These are phyloP conservation scores for Chalciporus sphaerocephalus DNA, from an alignment of 768 basidiomycete species.

Conservation along the genomic window DNA sequence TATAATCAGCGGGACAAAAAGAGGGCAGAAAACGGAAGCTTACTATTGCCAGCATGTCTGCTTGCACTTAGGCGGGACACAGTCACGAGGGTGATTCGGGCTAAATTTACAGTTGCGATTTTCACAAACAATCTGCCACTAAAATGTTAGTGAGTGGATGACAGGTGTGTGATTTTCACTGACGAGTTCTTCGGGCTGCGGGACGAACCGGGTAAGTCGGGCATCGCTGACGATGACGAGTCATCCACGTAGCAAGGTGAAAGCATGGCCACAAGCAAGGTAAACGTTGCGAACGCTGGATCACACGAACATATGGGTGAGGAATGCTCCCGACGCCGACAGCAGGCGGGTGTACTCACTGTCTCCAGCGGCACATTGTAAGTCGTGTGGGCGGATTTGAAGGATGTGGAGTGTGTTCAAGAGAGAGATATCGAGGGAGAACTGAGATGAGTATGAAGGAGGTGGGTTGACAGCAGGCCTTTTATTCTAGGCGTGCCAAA, in stretches of 20 bases:
- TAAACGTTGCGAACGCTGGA: constrained; percentile 46
- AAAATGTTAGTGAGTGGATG: constrained; percentile 8
- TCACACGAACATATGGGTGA: not conserved
- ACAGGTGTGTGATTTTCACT: constrained; percentile 1
- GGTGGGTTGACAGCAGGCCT: constrained; percentile 14
- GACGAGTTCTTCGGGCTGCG: constrained; percentile 38
- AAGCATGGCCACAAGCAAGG: constrained; percentile 44
- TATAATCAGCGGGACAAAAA: constrained; percentile 9
- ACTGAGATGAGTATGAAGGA: not conserved
- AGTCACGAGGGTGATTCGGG: constrained; percentile 43
- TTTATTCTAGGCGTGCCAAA: constrained; percentile 27
- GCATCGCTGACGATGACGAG: not conserved
- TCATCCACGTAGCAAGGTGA: constrained; percentile 37
- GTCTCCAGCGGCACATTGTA: constrained; percentile 52
- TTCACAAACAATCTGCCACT: constrained; percentile 44
- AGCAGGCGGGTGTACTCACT: constrained; percentile 34
- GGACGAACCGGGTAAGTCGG: constrained; percentile 3
- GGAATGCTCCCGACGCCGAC: not conserved
- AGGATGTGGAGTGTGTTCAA: not conserved
- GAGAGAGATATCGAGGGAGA: constrained; percentile 6
- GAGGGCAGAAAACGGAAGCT: constrained; percentile 4
- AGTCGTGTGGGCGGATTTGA: not conserved
- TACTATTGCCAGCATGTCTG: constrained; percentile 49
- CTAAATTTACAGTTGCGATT: constrained; percentile 50
- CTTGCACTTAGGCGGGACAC: constrained; percentile 41